These are phyloP conservation scores for Avena eriantha DNA, from an alignment of 176 grass and related monocot genomes.

Conservation along the genomic window DNA sequence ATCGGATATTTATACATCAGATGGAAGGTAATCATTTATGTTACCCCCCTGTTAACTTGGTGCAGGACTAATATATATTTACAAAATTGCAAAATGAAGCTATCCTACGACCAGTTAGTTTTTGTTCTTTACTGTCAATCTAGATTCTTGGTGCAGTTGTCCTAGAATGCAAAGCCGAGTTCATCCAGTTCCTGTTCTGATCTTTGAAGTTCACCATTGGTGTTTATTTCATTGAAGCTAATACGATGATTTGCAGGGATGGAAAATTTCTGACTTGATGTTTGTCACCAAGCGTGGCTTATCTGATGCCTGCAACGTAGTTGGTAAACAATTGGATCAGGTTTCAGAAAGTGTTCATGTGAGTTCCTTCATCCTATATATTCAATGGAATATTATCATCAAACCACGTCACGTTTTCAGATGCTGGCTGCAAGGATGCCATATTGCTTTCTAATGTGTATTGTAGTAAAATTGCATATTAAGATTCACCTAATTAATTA, in stretches of 20 bases:
- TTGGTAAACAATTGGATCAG: constrained; percentile 83
- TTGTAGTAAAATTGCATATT: constrained; percentile 8
- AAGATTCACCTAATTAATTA: not conserved
- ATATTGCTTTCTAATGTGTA: not conserved
- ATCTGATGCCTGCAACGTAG: constrained; percentile 72
- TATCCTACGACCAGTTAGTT: not conserved
- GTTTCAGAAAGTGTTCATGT: constrained; percentile 85
- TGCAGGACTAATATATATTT: not conserved
- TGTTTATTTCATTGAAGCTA: constrained; percentile 34
- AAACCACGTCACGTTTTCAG: not conserved
- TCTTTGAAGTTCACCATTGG: constrained; percentile 26
- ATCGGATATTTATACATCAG: constrained; percentile 84
- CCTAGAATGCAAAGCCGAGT: constrained; percentile 1
- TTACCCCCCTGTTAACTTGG: not conserved
- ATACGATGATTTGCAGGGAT: constrained; percentile 60
- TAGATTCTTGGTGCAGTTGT: not conserved
- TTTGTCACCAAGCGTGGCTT: constrained; percentile 87
- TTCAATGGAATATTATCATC: constrained; percentile 4
- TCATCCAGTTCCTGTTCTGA: constrained; percentile 5
- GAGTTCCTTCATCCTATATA: constrained; percentile 46
- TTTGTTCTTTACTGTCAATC: constrained; percentile 18
- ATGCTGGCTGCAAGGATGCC: not conserved
- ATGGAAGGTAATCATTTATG: constrained; percentile 73
- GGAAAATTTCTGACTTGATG: constrained; percentile 97
- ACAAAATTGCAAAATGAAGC: not conserved